These are phyloP conservation scores for Aspergillus saccharolyticus DNA, from an alignment of 495 filamentous ascomycete species.

Conservation along the genomic window DNA sequence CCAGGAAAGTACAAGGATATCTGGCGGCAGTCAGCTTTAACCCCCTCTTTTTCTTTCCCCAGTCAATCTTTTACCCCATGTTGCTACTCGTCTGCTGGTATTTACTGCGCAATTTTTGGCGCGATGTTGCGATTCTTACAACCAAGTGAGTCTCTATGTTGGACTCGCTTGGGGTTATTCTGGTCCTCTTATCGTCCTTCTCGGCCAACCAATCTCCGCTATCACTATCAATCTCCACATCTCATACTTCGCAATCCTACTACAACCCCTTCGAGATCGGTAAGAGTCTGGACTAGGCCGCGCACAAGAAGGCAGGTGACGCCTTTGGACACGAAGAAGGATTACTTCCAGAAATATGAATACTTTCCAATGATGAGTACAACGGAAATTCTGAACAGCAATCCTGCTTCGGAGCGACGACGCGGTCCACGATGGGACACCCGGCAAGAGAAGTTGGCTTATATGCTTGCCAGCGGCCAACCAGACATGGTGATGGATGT, in stretches of 20 bases:
- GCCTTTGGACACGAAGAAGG: neutral
- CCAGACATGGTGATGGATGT: slow-evolving; percentile 37
- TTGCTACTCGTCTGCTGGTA: neutral
- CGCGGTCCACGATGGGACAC: slow-evolving; percentile 9
- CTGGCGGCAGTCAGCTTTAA: too few species aligned
- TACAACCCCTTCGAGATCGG: neutral
- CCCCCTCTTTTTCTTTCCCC: neutral
- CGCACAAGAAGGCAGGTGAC: neutral
- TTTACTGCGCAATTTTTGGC: neutral
- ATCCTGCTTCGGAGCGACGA: neutral
- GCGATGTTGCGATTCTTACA: slow-evolving; percentile 23
- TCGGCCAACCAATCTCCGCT: neutral
- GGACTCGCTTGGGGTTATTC: slow-evolving; percentile 21
- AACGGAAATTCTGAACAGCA: neutral
- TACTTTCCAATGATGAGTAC: neutral
- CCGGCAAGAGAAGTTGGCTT: slow-evolving; percentile 24
- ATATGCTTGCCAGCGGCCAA: slow-evolving; percentile 29
- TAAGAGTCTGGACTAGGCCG: neutral
- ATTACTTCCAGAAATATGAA: too few species aligned
- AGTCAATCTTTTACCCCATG: neutral
- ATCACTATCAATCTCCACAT: neutral
- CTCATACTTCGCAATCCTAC: slow-evolving; percentile 1
- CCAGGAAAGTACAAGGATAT: too few species aligned
- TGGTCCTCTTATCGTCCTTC: slow-evolving; percentile 12
- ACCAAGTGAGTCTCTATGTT: slow-evolving; percentile 18